Base-by-base conservation (phyloP, 306 rosid species). In the Spatholobus suberectus region DNA sequence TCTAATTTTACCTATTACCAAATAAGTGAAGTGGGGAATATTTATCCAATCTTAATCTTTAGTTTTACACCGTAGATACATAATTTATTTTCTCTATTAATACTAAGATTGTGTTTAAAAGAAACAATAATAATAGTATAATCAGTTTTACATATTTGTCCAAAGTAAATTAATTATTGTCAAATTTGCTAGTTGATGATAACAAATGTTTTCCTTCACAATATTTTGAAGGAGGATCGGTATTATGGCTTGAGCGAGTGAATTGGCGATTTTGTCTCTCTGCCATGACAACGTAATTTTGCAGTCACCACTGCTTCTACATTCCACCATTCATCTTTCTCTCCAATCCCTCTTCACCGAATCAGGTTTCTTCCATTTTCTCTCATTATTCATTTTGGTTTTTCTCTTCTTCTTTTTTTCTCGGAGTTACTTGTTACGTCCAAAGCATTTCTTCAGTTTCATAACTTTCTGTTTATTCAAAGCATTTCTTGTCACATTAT, bases 231-330 rank as follows among this genome's bases (percentile, higher is more conserved):
- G n/a, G n/a, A n/a, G n/a, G n/a, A n/a, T n/a, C n/a, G n/a, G n/a
- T 54, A 1, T 59, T 59, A 59, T 29, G 69, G 43, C 52, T 69
- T 59, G 73, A 54, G 76, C 87, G 88, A 66, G 73, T 80, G 79
- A 83, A 70, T 61, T 69, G 90, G 84, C 85, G 73, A 86, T 76
- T 24, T 81, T 88, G 66, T 81, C 89, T 82, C 91, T 78, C 79
- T 14, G 70, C 87, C 88, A 40, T 81, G 37, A 18, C 87, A 51
- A 78, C 11, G 13, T 15, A 10, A 5, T 67, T 20, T 43, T 66
- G 55, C 80, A 52, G 8, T 81, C 57, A 6, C 47, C 49, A 66
- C 5, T 85, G 73, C 76, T 79, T 72, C 37, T 23, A 21, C 73
- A 21, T 86, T 52, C 66, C 61, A 49, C 69, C 71, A 63, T 73